These are phyloP conservation scores for Fistulifera pelliculosa DNA, from an alignment of 108 stramenopile genomes.

Conservation along the genomic window DNA sequence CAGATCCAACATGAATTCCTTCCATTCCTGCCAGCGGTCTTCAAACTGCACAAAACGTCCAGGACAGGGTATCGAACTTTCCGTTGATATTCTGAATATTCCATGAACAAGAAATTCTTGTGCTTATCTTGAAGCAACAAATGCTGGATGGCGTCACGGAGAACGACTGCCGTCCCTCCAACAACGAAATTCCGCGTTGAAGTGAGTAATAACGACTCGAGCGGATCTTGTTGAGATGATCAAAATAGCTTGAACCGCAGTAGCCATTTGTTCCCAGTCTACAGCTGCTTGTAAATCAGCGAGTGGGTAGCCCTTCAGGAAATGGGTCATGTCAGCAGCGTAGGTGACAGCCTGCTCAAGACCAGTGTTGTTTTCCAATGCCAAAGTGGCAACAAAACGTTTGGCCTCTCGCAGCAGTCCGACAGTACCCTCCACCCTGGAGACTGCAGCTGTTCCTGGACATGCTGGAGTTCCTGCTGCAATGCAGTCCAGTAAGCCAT, in stretches of 20 bases:
- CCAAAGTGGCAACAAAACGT: constrained; percentile 86
- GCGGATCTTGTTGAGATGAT: constrained; percentile 79
- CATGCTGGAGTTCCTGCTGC: constrained; percentile 38
- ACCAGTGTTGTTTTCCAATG: constrained; percentile 85
- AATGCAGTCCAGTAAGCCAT: constrained; percentile 79
- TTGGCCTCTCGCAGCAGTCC: constrained; percentile 70
- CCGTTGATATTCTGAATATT: constrained; percentile 60
- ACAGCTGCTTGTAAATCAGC: constrained; percentile 62
- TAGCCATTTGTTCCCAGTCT: constrained; percentile 48
- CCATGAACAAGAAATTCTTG: constrained; percentile 47
- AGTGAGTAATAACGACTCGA: constrained; percentile 77
- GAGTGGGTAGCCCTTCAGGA: constrained; percentile 78
- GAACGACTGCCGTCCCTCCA: constrained; percentile 78
- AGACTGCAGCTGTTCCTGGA: constrained; percentile 47
- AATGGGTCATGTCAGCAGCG: constrained; percentile 64
- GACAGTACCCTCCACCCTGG: constrained; percentile 55
- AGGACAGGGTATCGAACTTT: constrained; percentile 50
- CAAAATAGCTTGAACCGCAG: constrained; percentile 53
- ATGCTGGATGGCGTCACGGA: constrained; percentile 24
- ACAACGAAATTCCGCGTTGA: constrained; percentile 61
- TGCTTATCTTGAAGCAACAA: constrained; percentile 39
- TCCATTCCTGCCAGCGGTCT: constrained; percentile 51
- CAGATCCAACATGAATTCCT: constrained; percentile 68
- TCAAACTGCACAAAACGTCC: constrained; percentile 77
- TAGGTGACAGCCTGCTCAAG: constrained; percentile 62